phyloP scores from a whole-genome alignment of 129 eudicot genomes.

The Pittosporum tobira region DNA sequence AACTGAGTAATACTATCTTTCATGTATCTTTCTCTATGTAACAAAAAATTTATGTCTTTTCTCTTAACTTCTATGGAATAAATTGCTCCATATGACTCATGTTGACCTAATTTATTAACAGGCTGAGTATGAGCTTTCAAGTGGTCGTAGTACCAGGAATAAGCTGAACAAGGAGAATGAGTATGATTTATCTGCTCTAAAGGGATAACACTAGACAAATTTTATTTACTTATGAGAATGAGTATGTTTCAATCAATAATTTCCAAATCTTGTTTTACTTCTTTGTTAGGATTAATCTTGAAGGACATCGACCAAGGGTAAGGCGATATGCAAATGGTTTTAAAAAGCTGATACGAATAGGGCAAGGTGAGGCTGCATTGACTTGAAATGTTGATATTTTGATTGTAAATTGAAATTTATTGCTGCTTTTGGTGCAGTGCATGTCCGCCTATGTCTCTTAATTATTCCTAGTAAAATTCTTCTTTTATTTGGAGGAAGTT shows the following conservation, averaged over 20 bases:
- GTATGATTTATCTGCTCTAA: too few relatives aligned
- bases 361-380: constrained; percentile 62
- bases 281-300: constrained; percentile 78
- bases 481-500: too few relatives aligned
- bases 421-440: too few relatives aligned
- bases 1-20: not conserved
- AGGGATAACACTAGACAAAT: too few relatives aligned
- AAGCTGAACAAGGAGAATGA: constrained; percentile 69
- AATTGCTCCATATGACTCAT: constrained; percentile 13
- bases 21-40: not conserved
- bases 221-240: too few relatives aligned
- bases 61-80: not conserved
- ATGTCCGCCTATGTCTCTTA: too few relatives aligned
- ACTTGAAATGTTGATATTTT: not conserved
- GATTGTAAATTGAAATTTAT: too few relatives aligned
- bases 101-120: constrained; percentile 18
- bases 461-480: too few relatives aligned
- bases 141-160: constrained; percentile 49
- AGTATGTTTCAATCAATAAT: not conserved
- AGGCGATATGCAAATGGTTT: constrained; percentile 71
- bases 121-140: constrained; percentile 86
- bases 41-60: too few relatives aligned
- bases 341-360: constrained; percentile 75
- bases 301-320: constrained; percentile 79
- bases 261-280: constrained; percentile 14